Conservation (phyloP, 805 yeast species). For the Hanseniaspora taiwanica region DNA sequence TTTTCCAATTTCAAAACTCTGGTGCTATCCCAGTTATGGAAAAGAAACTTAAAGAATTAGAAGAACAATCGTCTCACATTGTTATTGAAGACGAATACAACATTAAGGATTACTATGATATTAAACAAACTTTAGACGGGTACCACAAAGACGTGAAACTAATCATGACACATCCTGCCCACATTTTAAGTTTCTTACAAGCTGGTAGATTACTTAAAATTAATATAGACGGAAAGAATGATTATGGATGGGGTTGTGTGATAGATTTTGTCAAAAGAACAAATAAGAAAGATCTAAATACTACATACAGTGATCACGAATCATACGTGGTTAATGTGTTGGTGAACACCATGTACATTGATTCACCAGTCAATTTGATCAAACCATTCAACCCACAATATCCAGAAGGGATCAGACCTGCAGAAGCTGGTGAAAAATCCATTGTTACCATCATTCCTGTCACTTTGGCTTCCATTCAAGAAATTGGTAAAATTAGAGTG, state of each 20-base stretch:
- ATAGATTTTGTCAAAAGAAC: slow-evolving; percentile 61
- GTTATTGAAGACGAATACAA: slow-evolving; percentile 60
- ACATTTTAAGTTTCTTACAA: slow-evolving; percentile 70
- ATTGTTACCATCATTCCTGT: slow-evolving; percentile 74
- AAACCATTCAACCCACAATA: slow-evolving; percentile 67
- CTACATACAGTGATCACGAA: slow-evolving; percentile 68
- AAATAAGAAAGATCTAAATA: slow-evolving; percentile 44
- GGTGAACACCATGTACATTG: slow-evolving; percentile 62
- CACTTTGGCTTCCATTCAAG: slow-evolving; percentile 61
- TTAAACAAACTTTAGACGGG: slow-evolving; percentile 53
- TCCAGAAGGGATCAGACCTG: slow-evolving; percentile 83
- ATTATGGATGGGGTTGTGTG: slow-evolving; percentile 96
- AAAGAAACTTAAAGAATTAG: slow-evolving; percentile 41
- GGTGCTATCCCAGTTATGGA: slow-evolving; percentile 82
- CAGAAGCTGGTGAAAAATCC: slow-evolving; percentile 55
- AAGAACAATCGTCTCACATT: slow-evolving; percentile 31
- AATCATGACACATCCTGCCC: slow-evolving; percentile 83
- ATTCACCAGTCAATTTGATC: slow-evolving; percentile 71
- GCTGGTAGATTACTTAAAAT: slow-evolving; percentile 77
- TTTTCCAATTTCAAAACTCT: slow-evolving; percentile 89
- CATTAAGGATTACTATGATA: slow-evolving; percentile 72
- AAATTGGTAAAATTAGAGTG: slow-evolving; percentile 69
- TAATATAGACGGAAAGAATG: slow-evolving; percentile 35
- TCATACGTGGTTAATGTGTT: slow-evolving; percentile 79
- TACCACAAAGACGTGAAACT: slow-evolving; percentile 69